Evolutionary conservation across 2,329 filamentous ascomycete genomes (phyloP), one percentile per base, ranked within the genome.

Genomic region (Diaporthe vexans): DNA sequence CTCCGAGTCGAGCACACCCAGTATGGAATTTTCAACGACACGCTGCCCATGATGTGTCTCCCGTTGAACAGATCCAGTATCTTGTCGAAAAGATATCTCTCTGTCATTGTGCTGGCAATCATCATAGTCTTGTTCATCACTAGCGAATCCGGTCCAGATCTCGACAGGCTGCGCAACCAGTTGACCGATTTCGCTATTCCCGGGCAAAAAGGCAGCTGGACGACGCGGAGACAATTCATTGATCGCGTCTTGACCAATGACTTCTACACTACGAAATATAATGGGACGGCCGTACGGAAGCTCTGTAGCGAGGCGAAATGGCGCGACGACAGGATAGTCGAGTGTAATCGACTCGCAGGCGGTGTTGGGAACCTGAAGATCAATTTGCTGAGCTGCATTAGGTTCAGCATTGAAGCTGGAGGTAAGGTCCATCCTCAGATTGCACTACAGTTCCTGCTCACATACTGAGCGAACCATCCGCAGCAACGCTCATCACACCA

Each of bases 351-450:
- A 65, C 57, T 75, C 17, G 74, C 74, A 3, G 74, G 74, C 17
- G 74, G 74, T n/a, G 74, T 75, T 40, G 74, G 74, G 7, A 75
- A 75, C 15, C n/a, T 75, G 51, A 75, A 75, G 67, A 71, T 73
- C 33, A 54, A 70, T 57, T 21, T 75, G 65, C 67, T 75, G 9
- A 71, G 57, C 11, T 75, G 74, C 43, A 52, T 48, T 19, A 71
- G 74, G 46, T 75, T 74, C 26, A 43, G 35, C 43, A 74, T 75
- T 11, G 74, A 75, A 43, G 67, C 71, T 0, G 74, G 74, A 59
- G 74, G 74, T 74, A 63, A 24, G 71, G 4, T 29, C 4, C 6
- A 19, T 5, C 26, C 10, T 6, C 1, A 2, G 9, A 8, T 11
- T 21, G 17, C 19, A n/a, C 17, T 1, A 40, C 13, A 26, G n/a